Conservation (phyloP, 345 rosid genomes). For the Microcos paniculata region DNA sequence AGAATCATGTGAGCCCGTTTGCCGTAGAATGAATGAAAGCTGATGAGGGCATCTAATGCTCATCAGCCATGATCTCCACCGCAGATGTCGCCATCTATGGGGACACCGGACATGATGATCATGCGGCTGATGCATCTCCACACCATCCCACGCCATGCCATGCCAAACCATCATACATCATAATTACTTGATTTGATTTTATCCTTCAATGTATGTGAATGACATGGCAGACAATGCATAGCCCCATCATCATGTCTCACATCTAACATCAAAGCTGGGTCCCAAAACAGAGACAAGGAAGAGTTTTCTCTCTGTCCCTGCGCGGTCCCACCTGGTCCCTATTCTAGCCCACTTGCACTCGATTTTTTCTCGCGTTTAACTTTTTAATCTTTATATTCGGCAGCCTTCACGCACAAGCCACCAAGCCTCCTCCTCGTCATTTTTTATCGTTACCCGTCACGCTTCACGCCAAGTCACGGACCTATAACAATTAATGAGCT, state of each 20-base stretch:
- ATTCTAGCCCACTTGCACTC: not conserved
- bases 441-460: not conserved
- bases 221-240: conserved; percentile 11
- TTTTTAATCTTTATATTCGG: not conserved
- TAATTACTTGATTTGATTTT: not conserved
- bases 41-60: not conserved
- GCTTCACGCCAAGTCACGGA: not conserved
- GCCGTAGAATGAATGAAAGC: not conserved
- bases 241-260: conserved; percentile 4
- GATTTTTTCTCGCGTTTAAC: not conserved
- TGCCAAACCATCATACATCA: not conserved
- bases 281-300: not conserved
- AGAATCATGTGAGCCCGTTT: not conserved
- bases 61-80: not conserved
- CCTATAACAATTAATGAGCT: not conserved
- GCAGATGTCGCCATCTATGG: not conserved
- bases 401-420: not conserved
- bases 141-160: not conserved
- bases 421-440: not conserved
- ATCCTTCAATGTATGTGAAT: not conserved
- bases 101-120: not conserved
- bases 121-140: not conserved
- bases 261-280: not conserved
- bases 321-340: not conserved
- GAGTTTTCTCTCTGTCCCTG: not conserved